Evolutionary conservation across 2,329 filamentous ascomycete genomes (phyloP), one percentile per base, ranked within the genome.

Genomic region (Rachicladosporium sp.): DNA sequence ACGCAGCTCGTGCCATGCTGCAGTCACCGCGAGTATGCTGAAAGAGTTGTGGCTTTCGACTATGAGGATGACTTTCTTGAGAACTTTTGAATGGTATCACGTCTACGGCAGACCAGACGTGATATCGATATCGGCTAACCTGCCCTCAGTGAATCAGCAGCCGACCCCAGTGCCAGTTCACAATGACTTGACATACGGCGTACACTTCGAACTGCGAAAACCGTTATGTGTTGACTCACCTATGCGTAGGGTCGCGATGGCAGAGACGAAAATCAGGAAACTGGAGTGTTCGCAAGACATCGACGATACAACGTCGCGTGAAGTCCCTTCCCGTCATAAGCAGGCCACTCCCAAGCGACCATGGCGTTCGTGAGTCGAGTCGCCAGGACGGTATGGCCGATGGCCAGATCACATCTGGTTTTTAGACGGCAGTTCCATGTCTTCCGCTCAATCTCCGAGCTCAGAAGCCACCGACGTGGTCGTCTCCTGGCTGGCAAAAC

Each of bases 91-190:
- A 71, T 65, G 0, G 89, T 89, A 46, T 84, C 64, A 96, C 98
- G 2, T 98, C 71, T 9, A 87, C 88, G 4, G 91, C 96, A 15
- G 93, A 81, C 42, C 86, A 9, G 71, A 98, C 2, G 98, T 96
- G 64, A 84, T 86, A 1, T 89, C 78, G 15, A 19, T 19, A 19
- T 19, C 15, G 15, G 15, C 15, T 19, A 19, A 19, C 15, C 15
- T 19, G 15, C 15, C 15, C 15, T 19, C 15, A 96, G 73, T 10
- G 40, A 37, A 34, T 38, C 42, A 11, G 33, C 37, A 4, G 11
- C 41, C 23, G 38, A 41, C 15, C 41, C 41, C 9, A 38, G 42
- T 29, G 41, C 29, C 13, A 29, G 31, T 34, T 41, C 35, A n/a
- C 37, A 29, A 30, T 41, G 23, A 10, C 42, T 31, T 3, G 35